phyloP scores from a whole-genome alignment of 768 basidiomycete genomes.

The Leucocoprinus birnbaumii region DNA sequence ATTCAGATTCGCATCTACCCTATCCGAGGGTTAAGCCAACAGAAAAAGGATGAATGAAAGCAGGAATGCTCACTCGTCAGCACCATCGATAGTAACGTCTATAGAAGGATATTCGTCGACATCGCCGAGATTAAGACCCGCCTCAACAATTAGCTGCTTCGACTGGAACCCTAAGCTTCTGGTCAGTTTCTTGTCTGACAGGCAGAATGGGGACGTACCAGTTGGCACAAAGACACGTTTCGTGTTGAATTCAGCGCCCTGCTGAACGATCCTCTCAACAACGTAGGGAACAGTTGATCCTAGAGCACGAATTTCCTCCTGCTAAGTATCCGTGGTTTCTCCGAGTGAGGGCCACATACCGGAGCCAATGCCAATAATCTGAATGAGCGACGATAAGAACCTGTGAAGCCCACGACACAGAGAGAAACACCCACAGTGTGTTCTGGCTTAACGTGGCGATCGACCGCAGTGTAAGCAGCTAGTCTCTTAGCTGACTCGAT shows the following conservation, averaged over 20 bases:
- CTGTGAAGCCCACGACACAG: background rate
- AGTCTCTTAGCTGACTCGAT: slow-evolving; percentile 86
- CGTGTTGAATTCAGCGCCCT: slow-evolving; percentile 74
- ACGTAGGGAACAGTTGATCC: slow-evolving; percentile 96
- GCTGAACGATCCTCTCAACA: slow-evolving; percentile 88
- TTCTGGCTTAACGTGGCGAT: slow-evolving; percentile 77
- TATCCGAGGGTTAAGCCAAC: slow-evolving; percentile 25
- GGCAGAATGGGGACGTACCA: slow-evolving; percentile 37
- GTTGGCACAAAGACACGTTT: slow-evolving; percentile 89
- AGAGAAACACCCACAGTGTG: slow-evolving; percentile 59
- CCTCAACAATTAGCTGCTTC: slow-evolving; percentile 87
- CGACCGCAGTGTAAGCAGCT: slow-evolving; percentile 94
- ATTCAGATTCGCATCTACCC: slow-evolving; percentile 84
- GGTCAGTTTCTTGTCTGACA: background rate
- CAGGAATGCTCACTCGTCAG: slow-evolving; percentile 81
- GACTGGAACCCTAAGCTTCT: slow-evolving; percentile 80
- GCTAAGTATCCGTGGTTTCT: background rate
- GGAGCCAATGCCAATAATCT: slow-evolving; percentile 90
- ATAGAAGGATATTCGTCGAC: slow-evolving; percentile 85
- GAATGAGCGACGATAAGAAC: slow-evolving; percentile 9
- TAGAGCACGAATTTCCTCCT: slow-evolving; percentile 17
- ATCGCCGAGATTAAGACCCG: slow-evolving; percentile 78
- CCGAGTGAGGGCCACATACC: slow-evolving; percentile 36
- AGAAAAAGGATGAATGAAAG: background rate
- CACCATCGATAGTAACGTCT: slow-evolving; percentile 97